Base-by-base conservation (phyloP, 768 basidiomycete species). In the Erythrobasidium yunnanense region DNA sequence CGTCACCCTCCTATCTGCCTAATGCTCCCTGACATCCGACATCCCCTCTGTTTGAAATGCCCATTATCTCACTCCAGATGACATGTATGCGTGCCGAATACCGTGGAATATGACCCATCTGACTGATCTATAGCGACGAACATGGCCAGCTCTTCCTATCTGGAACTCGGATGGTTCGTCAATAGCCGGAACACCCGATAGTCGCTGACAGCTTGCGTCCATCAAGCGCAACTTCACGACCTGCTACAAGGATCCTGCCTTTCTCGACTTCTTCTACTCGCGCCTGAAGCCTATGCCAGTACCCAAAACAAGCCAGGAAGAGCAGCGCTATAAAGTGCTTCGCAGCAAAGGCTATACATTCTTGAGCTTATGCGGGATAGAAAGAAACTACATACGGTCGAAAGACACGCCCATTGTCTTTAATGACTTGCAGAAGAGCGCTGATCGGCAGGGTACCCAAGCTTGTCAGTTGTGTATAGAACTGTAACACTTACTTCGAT, bases 101-200 rank as follows among this genome's bases (percentile, higher is more conserved):
- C n/a, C n/a, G n/a, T n/a, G n/a, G n/a, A n/a, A n/a, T n/a, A n/a
- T 42, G 38, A n/a, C 38, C 38, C n/a, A 11, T 42, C 38, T 42
- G 38, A 27, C 13, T 15, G 35, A 20, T 23, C 29, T 45, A 4
- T 11, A 63, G 60, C 23, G 81, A 67, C 23, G 35, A 58, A 4
- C 65, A 69, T 57, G 70, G 71, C 15, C 66, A 68, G 29, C 66
- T 72, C 30, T 70, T 66, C 66, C 55, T 72, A 20, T 68, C 68
- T 0, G 5, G 32, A 22, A 60, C 70, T 20, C 60, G 51, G 18
- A 50, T 46, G 17, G 60, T 63, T n/a, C 20, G 8, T 25, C 56
- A 20, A 35, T 4, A 4, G 4, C n/a, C 29, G 18, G 53, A 5
- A n/a, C 7, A 55, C 17, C 29, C 53, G 18, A 33, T 45, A 45